Base-by-base conservation (phyloP, 208 protist genomes). In the Leishmania major region DNA sequence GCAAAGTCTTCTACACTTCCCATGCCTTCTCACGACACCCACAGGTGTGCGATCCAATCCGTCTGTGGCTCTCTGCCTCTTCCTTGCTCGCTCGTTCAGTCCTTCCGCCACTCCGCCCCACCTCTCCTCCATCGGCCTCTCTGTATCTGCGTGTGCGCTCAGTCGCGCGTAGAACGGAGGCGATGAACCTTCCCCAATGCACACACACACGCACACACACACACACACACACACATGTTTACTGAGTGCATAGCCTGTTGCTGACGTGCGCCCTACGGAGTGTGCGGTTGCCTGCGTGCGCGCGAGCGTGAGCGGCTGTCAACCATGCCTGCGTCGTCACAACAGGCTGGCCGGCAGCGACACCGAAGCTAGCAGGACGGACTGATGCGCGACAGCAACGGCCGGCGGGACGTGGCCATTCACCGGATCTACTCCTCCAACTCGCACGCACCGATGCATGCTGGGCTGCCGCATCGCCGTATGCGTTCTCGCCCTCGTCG, bases 391-490 rank as follows among this genome's bases (percentile, higher is more conserved):
- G 69, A 77, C 31, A 35, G 76, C 69, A 35, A 40, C 53, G 69
- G 75, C 2, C 49, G 62, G 45, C 1, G 5, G 4, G 71, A 80
- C 37, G 69, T 80, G 4, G 69, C 75, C 4, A n/a, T 86, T 13
- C 78, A 86, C 59, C 45, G 35, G 15, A 13, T 60, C 25, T 82
- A 82, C 78, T 70, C 73, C 67, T 6, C 60, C 76, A 4, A 37
- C 2, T 37, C 2, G 17, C 78, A 10, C 19, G 35, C 66, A 64
- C 17, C 40, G 59, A 4, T 11, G 51, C 31, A 55, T 86, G 43
- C n/a, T 82, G 7, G 37, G 74, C 25, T 79, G 51, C 57, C 78
- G 64, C 37, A 37, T 70, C 37, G 40, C 31, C 43, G 35, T 79
- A 40, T 49, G 62, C 43, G 6, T 86, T 28, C 45, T 81, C 17